Evolutionary conservation across 2,329 filamentous ascomycete genomes (phyloP).

Genomic region (Pyrenochaeta sp.): DNA sequence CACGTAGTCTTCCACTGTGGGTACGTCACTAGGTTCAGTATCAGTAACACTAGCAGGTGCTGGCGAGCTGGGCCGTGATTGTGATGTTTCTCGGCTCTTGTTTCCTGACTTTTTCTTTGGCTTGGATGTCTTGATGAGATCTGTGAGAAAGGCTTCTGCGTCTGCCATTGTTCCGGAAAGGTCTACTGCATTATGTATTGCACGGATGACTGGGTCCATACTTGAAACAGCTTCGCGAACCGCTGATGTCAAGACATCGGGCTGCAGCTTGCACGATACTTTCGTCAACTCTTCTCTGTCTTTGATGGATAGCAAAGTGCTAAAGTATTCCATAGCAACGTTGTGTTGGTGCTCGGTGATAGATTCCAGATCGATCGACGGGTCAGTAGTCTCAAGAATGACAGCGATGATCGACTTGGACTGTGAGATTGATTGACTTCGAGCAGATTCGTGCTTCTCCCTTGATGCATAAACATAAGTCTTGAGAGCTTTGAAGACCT

Average conservation of each 20-base stretch:
- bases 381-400: constrained; percentile 64
- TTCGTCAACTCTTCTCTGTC: constrained; percentile 76
- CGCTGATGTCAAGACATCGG: constrained; percentile 75
- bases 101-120: constrained; percentile 42
- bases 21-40: constrained; percentile 38
- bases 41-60: constrained; percentile 33
- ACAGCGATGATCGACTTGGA: constrained; percentile 69
- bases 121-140: constrained; percentile 68
- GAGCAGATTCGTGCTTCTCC: constrained; percentile 65
- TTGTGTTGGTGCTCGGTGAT: constrained; percentile 68
- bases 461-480: constrained; percentile 62
- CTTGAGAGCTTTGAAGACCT: constrained; percentile 68
- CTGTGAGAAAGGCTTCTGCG: constrained; percentile 71
- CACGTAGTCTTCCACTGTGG: constrained; percentile 77
- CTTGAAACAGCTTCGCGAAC: constrained; percentile 70
- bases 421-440: constrained; percentile 62
- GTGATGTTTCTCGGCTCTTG: constrained; percentile 29
- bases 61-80: constrained; percentile 29
- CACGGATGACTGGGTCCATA: constrained; percentile 77
- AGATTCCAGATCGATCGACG: constrained; percentile 53
- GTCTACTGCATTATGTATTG: constrained; percentile 74
- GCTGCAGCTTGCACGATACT: constrained; percentile 71
- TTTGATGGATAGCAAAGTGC: constrained; percentile 72
- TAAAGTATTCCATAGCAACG: constrained; percentile 73
- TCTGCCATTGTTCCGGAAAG: constrained; percentile 73